Conservation (phyloP, 108 stramenopile species). For the Phaeodactylum tricornutum region DNA sequence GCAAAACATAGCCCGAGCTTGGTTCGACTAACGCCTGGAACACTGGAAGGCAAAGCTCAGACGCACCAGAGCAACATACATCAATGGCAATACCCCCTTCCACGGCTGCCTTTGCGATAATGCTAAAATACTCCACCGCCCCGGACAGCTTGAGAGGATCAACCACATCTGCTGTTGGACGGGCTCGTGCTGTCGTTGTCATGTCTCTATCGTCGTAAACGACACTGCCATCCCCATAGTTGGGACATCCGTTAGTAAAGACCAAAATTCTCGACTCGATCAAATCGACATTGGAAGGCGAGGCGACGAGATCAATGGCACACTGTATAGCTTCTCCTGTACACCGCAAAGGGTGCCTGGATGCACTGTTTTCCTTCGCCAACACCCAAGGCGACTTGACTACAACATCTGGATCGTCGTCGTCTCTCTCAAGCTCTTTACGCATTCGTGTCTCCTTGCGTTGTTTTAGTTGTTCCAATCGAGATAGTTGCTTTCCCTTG, state of each 20-base stretch:
- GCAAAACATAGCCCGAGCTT: conserved; percentile 38
- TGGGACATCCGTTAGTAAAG: conserved; percentile 55
- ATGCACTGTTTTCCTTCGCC: background rate
- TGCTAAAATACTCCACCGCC: conserved; percentile 29
- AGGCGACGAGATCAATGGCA: conserved; percentile 30
- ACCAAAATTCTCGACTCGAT: conserved; percentile 31
- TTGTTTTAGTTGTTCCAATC: conserved; percentile 26
- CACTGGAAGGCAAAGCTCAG: conserved; percentile 31
- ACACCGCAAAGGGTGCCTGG: conserved; percentile 13
- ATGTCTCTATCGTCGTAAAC: conserved; percentile 5
- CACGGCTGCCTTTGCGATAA: conserved; percentile 14
- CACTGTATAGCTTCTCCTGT: conserved; percentile 41
- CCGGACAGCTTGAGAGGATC: conserved; percentile 21
- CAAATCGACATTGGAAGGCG: background rate
- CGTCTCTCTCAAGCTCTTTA: conserved; percentile 12
- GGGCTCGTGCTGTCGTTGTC: background rate
- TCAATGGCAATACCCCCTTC: conserved; percentile 35
- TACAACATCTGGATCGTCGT: background rate
- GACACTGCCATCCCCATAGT: conserved; percentile 37
- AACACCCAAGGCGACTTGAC: conserved; percentile 29
- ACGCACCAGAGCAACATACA: conserved; percentile 33
- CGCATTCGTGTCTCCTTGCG: conserved; percentile 25
- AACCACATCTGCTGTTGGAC: conserved; percentile 13
- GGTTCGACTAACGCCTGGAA: conserved; percentile 46
- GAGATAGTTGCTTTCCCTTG: no score